Evolutionary conservation across 2,329 filamentous ascomycete genomes (phyloP), one percentile per base, ranked within the genome.

Genomic region (Huntiella savannae): DNA sequence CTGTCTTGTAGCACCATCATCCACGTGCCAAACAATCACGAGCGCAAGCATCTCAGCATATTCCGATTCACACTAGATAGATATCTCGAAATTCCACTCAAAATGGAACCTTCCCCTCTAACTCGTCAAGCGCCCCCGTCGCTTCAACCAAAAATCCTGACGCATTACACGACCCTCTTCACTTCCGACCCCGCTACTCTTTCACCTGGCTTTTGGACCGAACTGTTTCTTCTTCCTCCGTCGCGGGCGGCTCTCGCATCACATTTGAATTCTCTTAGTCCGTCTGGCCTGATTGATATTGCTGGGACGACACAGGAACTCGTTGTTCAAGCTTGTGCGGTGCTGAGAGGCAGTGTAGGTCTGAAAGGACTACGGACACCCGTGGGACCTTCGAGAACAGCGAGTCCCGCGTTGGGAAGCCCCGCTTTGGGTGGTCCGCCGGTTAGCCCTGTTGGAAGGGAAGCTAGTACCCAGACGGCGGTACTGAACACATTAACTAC

Each of bases 111-210:
- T 55, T 96, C 88, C 59, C 91, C 91, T 53, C 74, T 98, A 59
- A 94, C 87, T 48, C 86, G 92, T 64, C 86, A 95, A 70, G 76
- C 77, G 63, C 76, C 85, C 56, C 91, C 88, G 46, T 82, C 92
- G 61, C 95, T 98, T 60, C 82, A 92, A 63, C 88, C 83, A 46
- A 98, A 98, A 67, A 83, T 98, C 54, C 81, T 93, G 50, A 73
- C 82, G 60, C 75, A 96, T 44, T 98, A 98, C 63, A 76, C 87
- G 56, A 72, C 75, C 53, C 68, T 96, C 15, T 88, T 96, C 68
- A 76, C 35, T 13, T 37, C 44, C 46, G 19, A 48, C 35, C 75
- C 79, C 52, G 72, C 77, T 46, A 71, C 81, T 50, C 72, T 76
- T 49, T 62, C 67, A 44, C 79, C 86, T 22, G 80, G 80, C 51